These are phyloP conservation scores for Tarenaya hassleriana DNA, from an alignment of 345 rosid genomes.

Conservation along the genomic window DNA sequence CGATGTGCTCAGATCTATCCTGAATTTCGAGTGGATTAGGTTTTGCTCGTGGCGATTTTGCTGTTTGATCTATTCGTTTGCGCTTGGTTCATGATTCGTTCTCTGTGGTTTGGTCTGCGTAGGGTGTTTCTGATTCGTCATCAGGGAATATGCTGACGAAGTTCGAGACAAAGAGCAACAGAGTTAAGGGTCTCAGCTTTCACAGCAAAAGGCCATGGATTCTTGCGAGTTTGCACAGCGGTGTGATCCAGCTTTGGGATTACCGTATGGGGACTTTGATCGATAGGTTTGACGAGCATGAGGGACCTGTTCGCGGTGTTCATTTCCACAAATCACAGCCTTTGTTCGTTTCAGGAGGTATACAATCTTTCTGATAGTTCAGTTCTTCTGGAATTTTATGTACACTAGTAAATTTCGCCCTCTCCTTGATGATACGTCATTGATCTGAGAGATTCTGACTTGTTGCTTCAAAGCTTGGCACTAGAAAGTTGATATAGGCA, in stretches of 20 bases:
- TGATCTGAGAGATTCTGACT: background rate
- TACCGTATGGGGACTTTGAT: slow-evolving; percentile 95
- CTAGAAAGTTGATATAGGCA: too few relatives aligned
- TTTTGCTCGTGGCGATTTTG: background rate
- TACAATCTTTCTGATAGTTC: slow-evolving; percentile 14
- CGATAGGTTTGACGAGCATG: slow-evolving; percentile 93
- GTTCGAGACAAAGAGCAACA: slow-evolving; percentile 96
- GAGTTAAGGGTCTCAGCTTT: slow-evolving; percentile 95
- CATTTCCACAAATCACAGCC: slow-evolving; percentile 94
- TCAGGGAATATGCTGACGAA: slow-evolving; percentile 75
- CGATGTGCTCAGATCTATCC: slow-evolving; percentile 10
- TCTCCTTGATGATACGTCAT: background rate
- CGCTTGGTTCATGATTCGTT: slow-evolving; percentile 5
- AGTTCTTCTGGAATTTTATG: background rate
- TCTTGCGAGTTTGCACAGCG: slow-evolving; percentile 96
- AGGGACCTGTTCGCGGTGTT: slow-evolving; percentile 98
- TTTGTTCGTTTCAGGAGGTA: slow-evolving; percentile 92
- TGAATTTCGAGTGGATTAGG: background rate
- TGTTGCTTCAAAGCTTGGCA: background rate
- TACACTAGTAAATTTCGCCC: background rate
- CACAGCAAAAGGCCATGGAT: slow-evolving; percentile 98
- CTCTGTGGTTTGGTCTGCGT: slow-evolving; percentile 26
- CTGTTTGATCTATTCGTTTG: slow-evolving; percentile 7
- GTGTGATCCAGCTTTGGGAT: slow-evolving; percentile 99
- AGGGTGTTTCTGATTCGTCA: slow-evolving; percentile 19